Evolutionary conservation across 257 asterid genomes (phyloP).

Genomic region (Scutellaria baicalensis): DNA sequence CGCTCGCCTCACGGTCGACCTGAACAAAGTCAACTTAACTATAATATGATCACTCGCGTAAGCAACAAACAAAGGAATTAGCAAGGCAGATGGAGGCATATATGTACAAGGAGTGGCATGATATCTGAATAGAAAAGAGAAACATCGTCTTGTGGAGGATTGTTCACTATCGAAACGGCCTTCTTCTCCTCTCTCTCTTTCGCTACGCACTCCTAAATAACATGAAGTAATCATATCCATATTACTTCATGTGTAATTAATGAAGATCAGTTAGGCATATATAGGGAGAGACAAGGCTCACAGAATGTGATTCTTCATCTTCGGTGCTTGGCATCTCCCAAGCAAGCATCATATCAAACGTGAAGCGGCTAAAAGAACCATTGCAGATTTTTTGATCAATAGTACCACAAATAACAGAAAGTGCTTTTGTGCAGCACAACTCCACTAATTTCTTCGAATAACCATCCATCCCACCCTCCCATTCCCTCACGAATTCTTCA

Average conservation of each 20-base stretch:
- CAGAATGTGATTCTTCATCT: constrained; percentile 44
- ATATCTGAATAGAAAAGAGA: constrained; percentile 84
- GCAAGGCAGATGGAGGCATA: too few relatives aligned
- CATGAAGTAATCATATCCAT: not conserved
- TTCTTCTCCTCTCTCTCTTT: constrained; percentile 63
- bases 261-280: not conserved
- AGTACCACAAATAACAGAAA: constrained; percentile 33
- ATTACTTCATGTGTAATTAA: not conserved
- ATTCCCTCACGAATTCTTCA: constrained; percentile 49
- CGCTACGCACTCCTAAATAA: constrained; percentile 43
- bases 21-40: constrained; percentile 5
- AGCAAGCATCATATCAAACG: constrained; percentile 93
- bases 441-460: constrained; percentile 66
- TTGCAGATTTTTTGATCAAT: constrained; percentile 47
- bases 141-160: constrained; percentile 52
- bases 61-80: too few relatives aligned
- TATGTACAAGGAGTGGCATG: constrained; percentile 93
- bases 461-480: constrained; percentile 36
- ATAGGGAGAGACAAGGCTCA: constrained; percentile 7
- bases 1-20: constrained; percentile 65
- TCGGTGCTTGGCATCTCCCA: constrained; percentile 62
- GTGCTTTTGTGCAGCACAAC: constrained; percentile 58
- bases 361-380: constrained; percentile 67
- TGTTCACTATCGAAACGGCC: constrained; percentile 3
- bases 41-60: not conserved